Conservation (phyloP, 2,329 filamentous ascomycete genomes). For the Beauveria medogensis region DNA sequence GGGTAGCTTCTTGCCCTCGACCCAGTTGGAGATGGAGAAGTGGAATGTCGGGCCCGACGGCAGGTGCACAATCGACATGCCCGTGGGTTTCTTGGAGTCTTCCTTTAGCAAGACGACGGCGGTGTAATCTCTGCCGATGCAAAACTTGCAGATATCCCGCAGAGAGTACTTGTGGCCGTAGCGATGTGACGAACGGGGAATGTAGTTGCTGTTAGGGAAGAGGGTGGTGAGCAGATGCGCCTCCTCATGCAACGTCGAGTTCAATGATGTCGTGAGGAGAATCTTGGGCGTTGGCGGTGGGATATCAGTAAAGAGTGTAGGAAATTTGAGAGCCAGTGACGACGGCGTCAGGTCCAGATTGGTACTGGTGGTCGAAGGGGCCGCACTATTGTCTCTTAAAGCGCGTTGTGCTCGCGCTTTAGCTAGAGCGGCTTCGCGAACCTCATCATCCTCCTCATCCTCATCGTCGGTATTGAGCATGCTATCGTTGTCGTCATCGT, state of each 20-base stretch:
- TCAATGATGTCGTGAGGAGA: conserved; percentile 83
- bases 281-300: conserved; percentile 66
- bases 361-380: conserved; percentile 53
- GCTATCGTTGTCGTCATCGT: conserved; percentile 58
- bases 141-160: conserved; percentile 82
- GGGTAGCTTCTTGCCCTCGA: conserved; percentile 78
- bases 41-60: conserved; percentile 85
- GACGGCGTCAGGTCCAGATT: conserved; percentile 56
- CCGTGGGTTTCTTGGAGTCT: conserved; percentile 76
- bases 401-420: conserved; percentile 38
- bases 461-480: conserved; percentile 65
- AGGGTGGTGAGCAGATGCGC: conserved; percentile 69
- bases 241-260: conserved; percentile 79
- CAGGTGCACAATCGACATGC: conserved; percentile 75
- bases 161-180: conserved; percentile 88
- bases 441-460: conserved; percentile 43
- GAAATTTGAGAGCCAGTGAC: conserved; percentile 53
- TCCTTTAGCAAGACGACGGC: conserved; percentile 80
- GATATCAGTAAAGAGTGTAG: conserved; percentile 51
- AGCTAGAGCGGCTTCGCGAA: conserved; percentile 33
- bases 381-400: conserved; percentile 41
- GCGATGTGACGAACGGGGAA: conserved; percentile 74
- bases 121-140: conserved; percentile 73
- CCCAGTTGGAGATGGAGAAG: conserved; percentile 84
- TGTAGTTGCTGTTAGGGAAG: conserved; percentile 82